phyloP scores from a whole-genome alignment of 352 stramenopile genomes.

The Halophytophthora batemanensis region DNA sequence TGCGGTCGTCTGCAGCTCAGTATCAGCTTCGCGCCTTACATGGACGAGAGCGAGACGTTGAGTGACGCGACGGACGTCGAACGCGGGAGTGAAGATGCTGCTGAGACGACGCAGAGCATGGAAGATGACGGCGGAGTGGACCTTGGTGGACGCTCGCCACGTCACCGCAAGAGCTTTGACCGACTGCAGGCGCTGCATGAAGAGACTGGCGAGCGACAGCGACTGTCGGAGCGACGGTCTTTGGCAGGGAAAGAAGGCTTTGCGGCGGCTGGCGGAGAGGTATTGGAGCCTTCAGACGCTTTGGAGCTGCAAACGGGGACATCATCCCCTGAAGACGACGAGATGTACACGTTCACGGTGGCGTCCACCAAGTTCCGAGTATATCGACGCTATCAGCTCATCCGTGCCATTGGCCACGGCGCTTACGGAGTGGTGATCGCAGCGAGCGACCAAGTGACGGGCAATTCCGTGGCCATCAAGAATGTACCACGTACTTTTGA shows the following conservation, averaged over 20 bases:
- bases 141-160: slow-evolving; percentile 26
- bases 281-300: slow-evolving; percentile 14
- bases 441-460: slow-evolving; percentile 74
- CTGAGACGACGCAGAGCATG: slow-evolving; percentile 18
- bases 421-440: slow-evolving; percentile 82
- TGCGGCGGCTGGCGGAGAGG: slow-evolving; percentile 10
- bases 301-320: slow-evolving; percentile 13
- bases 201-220: slow-evolving; percentile 51
- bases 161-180: slow-evolving; percentile 77
- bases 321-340: slow-evolving; percentile 24
- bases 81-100: slow-evolving; percentile 24
- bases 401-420: slow-evolving; percentile 75
- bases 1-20: slow-evolving; percentile 75
- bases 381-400: slow-evolving; percentile 81
- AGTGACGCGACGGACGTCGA: neutral
- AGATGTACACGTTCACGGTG: slow-evolving; percentile 85
- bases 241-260: slow-evolving; percentile 14
- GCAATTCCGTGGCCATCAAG: slow-evolving; percentile 83
- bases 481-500: slow-evolving; percentile 86
- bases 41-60: slow-evolving; percentile 39
- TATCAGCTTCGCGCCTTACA: slow-evolving; percentile 72
- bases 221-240: slow-evolving; percentile 30
- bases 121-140: slow-evolving; percentile 9
- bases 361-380: slow-evolving; percentile 83
- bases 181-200: slow-evolving; percentile 68